Evolutionary conservation across 2,329 filamentous ascomycete genomes (phyloP), one percentile per base, ranked within the genome.

Genomic region (Polytolypa hystricis): DNA sequence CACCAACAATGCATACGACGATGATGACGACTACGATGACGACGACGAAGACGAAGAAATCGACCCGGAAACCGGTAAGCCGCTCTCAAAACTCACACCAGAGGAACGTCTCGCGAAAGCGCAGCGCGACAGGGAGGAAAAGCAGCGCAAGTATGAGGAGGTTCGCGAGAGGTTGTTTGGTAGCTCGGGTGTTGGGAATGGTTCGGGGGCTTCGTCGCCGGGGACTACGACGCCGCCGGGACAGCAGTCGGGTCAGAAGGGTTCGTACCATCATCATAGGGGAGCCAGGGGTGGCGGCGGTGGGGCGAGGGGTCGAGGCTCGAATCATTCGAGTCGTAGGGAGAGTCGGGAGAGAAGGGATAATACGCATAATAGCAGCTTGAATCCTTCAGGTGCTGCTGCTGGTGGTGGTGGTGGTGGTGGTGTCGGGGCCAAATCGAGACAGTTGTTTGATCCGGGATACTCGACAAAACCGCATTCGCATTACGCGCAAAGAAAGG

Each of bases 131-230:
- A 74, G 78, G 7, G 86, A 93, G 53, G 86, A 93, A 63, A 94
- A 91, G 65, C 83, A 93, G 64, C 78, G 78, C 39, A 81, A 82
- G 42, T 95, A 95, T 56, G 83, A 93, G 42, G 86, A 94, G 63
- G 84, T 79, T 4, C 73, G 89, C 19, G 84, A 89, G 49, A 81
- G 86, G 55, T 79, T 95, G 38, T 89, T 95, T 58, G 86, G 86
- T 14, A 76, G 74, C 15, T 51, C 47, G 20, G 45, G 54, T 4
- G 51, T 53, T 4, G 55, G 52, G 5, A 55, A 53, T 12, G 57
- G 48, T 3, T 66, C 78, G 0, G 73, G 77, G 1, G 66, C 69
- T 5, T 78, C 77, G 3, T 76, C 76, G 3, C 75, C 78, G 0
- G 74, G 75, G 7, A 73, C 65, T 30, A 66, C 72, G 2, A 78